phyloP scores from a whole-genome alignment of 148 eudicot genomes.

The Drosera capensis region DNA sequence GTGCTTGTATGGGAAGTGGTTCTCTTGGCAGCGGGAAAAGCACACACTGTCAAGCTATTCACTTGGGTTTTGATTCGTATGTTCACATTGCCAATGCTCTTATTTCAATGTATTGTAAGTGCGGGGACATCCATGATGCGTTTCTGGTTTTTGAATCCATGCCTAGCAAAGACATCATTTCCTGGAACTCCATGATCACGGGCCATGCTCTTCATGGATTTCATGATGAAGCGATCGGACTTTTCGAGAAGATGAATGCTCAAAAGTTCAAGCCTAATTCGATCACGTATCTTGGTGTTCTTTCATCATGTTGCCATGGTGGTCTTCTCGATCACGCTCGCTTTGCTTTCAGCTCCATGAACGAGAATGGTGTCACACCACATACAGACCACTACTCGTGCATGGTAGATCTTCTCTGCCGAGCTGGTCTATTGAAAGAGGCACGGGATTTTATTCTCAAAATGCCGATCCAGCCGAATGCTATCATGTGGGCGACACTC shows the following conservation, averaged over 20 bases:
- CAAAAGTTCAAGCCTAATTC: constrained; percentile 20
- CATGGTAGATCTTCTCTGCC: constrained; percentile 36
- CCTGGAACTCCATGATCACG: constrained; percentile 38
- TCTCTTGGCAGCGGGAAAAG: constrained; percentile 23
- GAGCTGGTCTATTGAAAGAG: constrained; percentile 24
- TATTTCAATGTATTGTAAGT: constrained; percentile 38
- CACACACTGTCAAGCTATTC: constrained; percentile 25
- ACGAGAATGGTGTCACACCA: constrained; percentile 13
- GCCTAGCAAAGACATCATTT: constrained; percentile 21
- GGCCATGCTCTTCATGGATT: constrained; percentile 30
- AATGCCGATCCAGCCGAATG: constrained; percentile 31
- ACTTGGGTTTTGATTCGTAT: constrained; percentile 17
- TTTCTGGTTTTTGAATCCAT: constrained; percentile 15
- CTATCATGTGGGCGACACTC: constrained; percentile 30
- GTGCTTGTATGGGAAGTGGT: constrained; percentile 22
- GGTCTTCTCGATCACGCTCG: constrained; percentile 29
- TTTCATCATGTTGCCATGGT: constrained; percentile 35
- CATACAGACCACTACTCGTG: constrained; percentile 29
- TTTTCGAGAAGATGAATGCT: constrained; percentile 20
- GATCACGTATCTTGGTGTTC: constrained; percentile 22
- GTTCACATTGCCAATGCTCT: constrained; percentile 29
- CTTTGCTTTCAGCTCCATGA: constrained; percentile 20
- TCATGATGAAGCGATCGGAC: constrained; percentile 19
- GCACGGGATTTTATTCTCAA: constrained; percentile 17
- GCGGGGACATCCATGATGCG: constrained; percentile 24